phyloP scores from a whole-genome alignment of 2,329 filamentous ascomycete species.

The Colletotrichum lindemuthianum region DNA sequence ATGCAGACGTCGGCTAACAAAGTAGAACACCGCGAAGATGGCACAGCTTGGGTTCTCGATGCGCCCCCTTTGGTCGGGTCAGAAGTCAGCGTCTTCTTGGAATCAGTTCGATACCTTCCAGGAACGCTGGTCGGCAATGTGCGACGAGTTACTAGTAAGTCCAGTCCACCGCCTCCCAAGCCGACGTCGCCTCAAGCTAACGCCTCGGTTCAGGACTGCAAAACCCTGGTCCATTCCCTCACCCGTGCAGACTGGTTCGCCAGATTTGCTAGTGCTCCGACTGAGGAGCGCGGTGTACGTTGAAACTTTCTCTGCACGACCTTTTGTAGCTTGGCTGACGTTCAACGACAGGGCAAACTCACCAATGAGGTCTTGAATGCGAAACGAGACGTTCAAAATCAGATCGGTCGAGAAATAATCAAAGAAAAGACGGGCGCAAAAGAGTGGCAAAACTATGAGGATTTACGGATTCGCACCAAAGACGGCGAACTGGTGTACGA shows the following conservation, averaged over 20 bases:
- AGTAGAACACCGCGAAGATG: not conserved
- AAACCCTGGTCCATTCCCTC: constrained; percentile 14
- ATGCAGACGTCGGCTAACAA: no score
- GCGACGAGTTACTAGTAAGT: not conserved
- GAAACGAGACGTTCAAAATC: constrained; percentile 11
- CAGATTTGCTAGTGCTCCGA: constrained; percentile 14
- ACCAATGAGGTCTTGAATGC: constrained; percentile 26
- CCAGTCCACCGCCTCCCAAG: no score
- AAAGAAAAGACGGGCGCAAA: not conserved
- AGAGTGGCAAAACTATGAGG: constrained; percentile 6
- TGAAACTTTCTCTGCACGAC: not conserved
- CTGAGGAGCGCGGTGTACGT: constrained; percentile 15
- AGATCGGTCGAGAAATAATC: constrained; percentile 21
- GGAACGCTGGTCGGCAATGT: constrained; percentile 4
- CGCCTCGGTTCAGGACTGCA: constrained; percentile 10
- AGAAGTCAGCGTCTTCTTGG: not conserved
- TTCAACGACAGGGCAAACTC: not conserved
- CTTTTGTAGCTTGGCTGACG: not conserved
- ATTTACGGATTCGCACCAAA: constrained; percentile 12
- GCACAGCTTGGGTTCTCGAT: constrained; percentile 2
- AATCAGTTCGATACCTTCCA: constrained; percentile 8
- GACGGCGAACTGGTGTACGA: not conserved
- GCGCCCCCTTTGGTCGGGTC: constrained; percentile 9
- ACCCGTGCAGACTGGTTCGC: constrained; percentile 16
- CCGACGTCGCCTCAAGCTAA: not conserved